Percentiles rank a stretch among this genome's conserved stretches.
phyloP scores from a whole-genome alignment of 805 yeast species.

The Sugiyamaella valdiviana region DNA sequence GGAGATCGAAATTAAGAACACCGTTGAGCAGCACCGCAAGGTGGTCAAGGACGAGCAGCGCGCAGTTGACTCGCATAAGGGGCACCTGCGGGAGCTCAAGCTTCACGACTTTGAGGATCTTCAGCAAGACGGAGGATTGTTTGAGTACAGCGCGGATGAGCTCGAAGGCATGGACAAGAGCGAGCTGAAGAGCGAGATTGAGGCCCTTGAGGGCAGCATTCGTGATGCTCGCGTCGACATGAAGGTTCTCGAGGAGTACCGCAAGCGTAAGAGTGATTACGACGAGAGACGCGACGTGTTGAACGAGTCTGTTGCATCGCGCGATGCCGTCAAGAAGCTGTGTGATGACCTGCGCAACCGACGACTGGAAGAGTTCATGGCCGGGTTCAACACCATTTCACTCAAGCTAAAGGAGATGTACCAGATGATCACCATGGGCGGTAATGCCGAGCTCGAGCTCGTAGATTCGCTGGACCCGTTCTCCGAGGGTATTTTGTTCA shows the following conservation, averaged over 20 bases:
- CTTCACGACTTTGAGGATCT: background rate
- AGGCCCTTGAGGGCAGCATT: conserved; percentile 48
- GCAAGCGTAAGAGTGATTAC: conserved; percentile 57
- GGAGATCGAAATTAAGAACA: conserved; percentile 61
- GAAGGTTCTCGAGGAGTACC: conserved; percentile 72
- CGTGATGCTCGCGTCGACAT: conserved; percentile 58
- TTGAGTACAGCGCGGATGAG: conserved; percentile 47
- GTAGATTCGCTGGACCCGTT: conserved; percentile 97
- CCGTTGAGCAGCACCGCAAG: conserved; percentile 50
- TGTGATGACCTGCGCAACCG: conserved; percentile 66
- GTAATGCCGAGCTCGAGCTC: conserved; percentile 93
- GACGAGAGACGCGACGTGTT: conserved; percentile 57
- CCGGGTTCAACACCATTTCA: conserved; percentile 82
- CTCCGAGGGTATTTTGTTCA: conserved; percentile 90
- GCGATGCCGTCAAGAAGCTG: conserved; percentile 57
- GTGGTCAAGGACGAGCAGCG: conserved; percentile 35
- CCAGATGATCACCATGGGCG: conserved; percentile 98
- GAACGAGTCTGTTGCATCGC: conserved; percentile 55
- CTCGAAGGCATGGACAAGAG: conserved; percentile 44
- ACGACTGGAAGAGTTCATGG: conserved; percentile 85
- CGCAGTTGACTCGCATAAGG: background rate
- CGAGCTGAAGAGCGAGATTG: conserved; percentile 46
- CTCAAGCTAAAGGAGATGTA: conserved; percentile 92
- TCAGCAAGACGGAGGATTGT: conserved; percentile 24
- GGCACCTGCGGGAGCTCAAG: conserved; percentile 3